A percentile compares a stretch with the other conserved stretches of the same genome.
These are phyloP conservation scores for Oleoguttula mirabilis DNA, from an alignment of 495 filamentous ascomycete genomes.

Conservation along the genomic window DNA sequence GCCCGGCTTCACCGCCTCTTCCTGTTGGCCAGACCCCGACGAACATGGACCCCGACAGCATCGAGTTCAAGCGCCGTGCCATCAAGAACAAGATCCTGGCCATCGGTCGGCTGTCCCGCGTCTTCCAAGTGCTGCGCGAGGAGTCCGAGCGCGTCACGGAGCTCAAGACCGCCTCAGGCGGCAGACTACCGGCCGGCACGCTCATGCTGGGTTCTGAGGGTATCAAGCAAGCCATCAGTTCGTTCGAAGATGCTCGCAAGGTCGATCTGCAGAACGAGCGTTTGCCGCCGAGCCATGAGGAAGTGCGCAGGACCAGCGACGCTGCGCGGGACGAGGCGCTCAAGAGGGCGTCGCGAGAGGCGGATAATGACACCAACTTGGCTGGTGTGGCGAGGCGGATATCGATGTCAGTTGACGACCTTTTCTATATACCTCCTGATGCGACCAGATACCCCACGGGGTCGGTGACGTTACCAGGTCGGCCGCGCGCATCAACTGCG, in stretches of 20 bases:
- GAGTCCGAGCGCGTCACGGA: slow-evolving; percentile 95
- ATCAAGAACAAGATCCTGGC: slow-evolving; percentile 99
- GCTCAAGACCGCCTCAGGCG: slow-evolving; percentile 90
- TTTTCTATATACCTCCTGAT: not conserved
- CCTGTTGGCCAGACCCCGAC: slow-evolving; percentile 30
- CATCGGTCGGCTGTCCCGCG: slow-evolving; percentile 89
- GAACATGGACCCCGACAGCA: slow-evolving; percentile 63
- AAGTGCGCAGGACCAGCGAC: slow-evolving; percentile 67
- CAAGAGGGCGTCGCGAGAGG: slow-evolving; percentile 70
- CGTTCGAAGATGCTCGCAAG: slow-evolving; percentile 94
- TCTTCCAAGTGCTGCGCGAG: slow-evolving; percentile 96
- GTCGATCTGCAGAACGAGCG: slow-evolving; percentile 96
- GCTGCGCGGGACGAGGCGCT: slow-evolving; percentile 70
- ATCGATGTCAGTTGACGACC: slow-evolving; percentile 67
- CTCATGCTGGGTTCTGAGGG: slow-evolving; percentile 96
- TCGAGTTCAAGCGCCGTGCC: slow-evolving; percentile 82
- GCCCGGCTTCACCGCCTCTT: slow-evolving; percentile 51
- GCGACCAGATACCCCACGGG: not conserved
- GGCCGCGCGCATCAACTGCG: not conserved
- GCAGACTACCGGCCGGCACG: slow-evolving; percentile 84
- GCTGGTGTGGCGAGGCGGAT: slow-evolving; percentile 76
- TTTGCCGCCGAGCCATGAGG: slow-evolving; percentile 82
- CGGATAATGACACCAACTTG: slow-evolving; percentile 80
- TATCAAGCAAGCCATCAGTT: slow-evolving; percentile 97
- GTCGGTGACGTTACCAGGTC: not conserved